Percentiles rank a stretch among this genome's conserved stretches.
Evolutionary conservation across 2,329 filamentous ascomycete genomes (phyloP).

Genomic region (Chaetomium sp.): DNA sequence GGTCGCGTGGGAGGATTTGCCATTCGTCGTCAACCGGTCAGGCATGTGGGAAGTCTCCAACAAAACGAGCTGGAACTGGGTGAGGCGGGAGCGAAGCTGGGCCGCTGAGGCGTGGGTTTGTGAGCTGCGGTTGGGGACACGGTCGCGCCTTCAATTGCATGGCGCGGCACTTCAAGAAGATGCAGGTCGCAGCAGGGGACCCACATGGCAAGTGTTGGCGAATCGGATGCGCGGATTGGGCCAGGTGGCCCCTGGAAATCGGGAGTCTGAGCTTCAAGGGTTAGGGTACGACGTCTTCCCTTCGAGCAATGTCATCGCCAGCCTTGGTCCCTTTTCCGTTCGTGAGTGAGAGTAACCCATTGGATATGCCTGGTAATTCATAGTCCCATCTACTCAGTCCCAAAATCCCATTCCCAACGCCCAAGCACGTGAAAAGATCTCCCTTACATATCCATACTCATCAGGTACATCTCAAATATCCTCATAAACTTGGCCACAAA

Average conservation of each 20-base stretch:
- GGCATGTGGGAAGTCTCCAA: background rate
- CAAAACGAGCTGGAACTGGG: background rate
- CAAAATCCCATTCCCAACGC: background rate
- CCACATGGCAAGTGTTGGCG: background rate
- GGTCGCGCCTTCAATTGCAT: background rate
- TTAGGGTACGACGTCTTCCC: background rate
- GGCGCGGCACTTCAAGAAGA: background rate
- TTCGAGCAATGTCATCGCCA: too few species aligned
- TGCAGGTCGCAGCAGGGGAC: background rate
- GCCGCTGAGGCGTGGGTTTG: background rate
- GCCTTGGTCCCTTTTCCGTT: background rate
- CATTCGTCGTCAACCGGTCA: background rate
- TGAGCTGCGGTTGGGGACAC: background rate
- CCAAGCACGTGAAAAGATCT: background rate
- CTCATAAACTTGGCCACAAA: constrained; percentile 99
- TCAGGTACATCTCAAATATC: constrained; percentile 81
- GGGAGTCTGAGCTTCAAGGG: background rate
- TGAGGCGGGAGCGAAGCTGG: background rate
- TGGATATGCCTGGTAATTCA: background rate
- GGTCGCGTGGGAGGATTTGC: background rate
- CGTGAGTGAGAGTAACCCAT: background rate
- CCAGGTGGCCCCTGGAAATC: background rate
- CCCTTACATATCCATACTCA: constrained; percentile 70
- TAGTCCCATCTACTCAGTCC: background rate
- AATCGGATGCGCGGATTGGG: background rate